Evolutionary conservation across 768 basidiomycete species (phyloP).

Genomic region (Boletellus sp.): DNA sequence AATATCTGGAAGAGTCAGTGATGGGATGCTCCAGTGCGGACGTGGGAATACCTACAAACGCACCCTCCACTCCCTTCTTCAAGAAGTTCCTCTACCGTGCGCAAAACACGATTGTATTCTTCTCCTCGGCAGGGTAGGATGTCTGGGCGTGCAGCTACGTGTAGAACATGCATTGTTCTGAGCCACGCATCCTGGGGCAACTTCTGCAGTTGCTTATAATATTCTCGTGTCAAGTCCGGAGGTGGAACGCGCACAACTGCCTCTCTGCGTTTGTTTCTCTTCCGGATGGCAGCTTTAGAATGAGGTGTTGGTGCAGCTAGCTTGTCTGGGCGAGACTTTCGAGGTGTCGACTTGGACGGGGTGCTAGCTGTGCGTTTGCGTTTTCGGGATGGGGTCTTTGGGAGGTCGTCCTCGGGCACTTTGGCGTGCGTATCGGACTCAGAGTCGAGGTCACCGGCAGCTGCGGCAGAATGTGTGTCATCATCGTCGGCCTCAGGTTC

Average conservation of each 20-base stretch:
- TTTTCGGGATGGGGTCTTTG: constrained; percentile 53
- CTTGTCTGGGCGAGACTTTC: constrained; percentile 35
- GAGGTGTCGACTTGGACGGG: constrained; percentile 32
- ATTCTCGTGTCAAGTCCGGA: constrained; percentile 33
- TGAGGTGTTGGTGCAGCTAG: constrained; percentile 69
- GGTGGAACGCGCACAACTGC: constrained; percentile 33
- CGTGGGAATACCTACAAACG: constrained; percentile 60
- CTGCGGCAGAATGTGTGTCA: constrained; percentile 17
- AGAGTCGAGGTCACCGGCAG: constrained; percentile 19
- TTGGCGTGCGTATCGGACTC: constrained; percentile 29
- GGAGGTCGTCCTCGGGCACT: constrained; percentile 27
- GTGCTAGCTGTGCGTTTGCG: constrained; percentile 39
- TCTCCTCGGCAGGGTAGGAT: constrained; percentile 83
- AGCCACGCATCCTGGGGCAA: constrained; percentile 78
- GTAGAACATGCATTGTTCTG: constrained; percentile 84
- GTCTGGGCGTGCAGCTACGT: constrained; percentile 91
- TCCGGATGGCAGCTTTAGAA: constrained; percentile 63
- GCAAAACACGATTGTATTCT: constrained; percentile 74
- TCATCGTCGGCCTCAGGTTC: constrained; percentile 18
- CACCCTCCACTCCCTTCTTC: constrained; percentile 95
- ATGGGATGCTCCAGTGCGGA: background rate
- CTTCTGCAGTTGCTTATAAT: constrained; percentile 41
- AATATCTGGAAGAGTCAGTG: constrained; percentile 58
- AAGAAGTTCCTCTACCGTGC: constrained; percentile 76
- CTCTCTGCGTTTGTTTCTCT: constrained; percentile 36